phyloP scores from a whole-genome alignment of 257 asterid species.

The Solanum sitiens region DNA sequence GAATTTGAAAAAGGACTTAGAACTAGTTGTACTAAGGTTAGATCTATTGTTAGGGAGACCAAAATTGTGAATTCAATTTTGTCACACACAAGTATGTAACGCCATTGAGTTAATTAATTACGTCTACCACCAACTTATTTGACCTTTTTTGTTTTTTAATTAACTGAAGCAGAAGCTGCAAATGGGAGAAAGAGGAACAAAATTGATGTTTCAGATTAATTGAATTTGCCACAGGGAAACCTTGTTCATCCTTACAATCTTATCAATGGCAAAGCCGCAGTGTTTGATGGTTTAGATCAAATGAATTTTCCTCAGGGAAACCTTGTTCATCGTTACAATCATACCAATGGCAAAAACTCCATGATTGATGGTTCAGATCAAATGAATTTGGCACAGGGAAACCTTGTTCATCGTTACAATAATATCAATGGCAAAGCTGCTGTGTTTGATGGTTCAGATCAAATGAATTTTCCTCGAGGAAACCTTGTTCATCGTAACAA shows the following conservation, averaged over 20 bases:
- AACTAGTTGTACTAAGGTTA: neutral
- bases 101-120: neutral
- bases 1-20: neutral
- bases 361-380: too few species aligned
- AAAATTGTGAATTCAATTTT: neutral
- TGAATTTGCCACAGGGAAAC: too few species aligned
- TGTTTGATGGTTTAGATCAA: too few species aligned
- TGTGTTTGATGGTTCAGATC: neutral
- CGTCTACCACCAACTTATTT: neutral
- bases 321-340: too few species aligned
- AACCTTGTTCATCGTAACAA: neutral
- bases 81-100: neutral
- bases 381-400: too few species aligned
- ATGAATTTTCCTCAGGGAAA: too few species aligned
- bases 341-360: too few species aligned
- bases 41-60: neutral
- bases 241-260: too few species aligned
- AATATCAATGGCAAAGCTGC: too few species aligned
- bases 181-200: conserved; percentile 4
- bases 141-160: neutral
- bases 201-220: neutral
- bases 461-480: neutral
- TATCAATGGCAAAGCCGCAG: too few species aligned
- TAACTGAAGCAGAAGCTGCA: conserved; percentile 10
- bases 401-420: too few species aligned